These are phyloP conservation scores for Cinnamomum chago DNA, from an alignment of 164 flowering plant species.

Conservation along the genomic window DNA sequence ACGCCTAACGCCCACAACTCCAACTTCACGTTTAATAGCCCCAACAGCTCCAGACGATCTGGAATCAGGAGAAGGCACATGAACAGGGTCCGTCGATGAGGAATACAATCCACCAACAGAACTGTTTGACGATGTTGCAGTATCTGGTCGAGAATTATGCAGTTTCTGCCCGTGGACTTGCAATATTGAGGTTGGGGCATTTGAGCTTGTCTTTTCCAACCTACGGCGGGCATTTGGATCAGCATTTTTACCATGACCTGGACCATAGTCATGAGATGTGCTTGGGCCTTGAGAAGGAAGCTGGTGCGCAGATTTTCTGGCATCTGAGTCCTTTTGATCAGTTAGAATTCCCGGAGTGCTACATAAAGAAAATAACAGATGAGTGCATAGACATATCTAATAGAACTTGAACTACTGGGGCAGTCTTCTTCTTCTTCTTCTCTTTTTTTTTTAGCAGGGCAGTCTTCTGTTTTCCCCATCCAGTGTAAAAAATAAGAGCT, in stretches of 20 bases:
- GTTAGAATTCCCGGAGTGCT: slow-evolving; percentile 33
- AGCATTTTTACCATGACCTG: slow-evolving; percentile 31
- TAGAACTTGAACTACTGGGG: not conserved
- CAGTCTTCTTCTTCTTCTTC: not conserved
- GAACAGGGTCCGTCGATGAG: slow-evolving; percentile 90
- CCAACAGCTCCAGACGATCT: slow-evolving; percentile 71
- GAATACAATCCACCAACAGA: slow-evolving; percentile 81
- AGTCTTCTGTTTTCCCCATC: not conserved
- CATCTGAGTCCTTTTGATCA: slow-evolving; percentile 38
- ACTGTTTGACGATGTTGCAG: slow-evolving; percentile 42
- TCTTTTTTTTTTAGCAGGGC: no score
- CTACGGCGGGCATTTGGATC: slow-evolving; percentile 25
- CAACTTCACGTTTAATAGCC: slow-evolving; percentile 90
- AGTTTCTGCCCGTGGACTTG: slow-evolving; percentile 32
- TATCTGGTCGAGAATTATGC: slow-evolving; percentile 30
- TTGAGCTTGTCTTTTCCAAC: slow-evolving; percentile 30
- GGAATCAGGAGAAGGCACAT: slow-evolving; percentile 84
- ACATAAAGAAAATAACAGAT: slow-evolving; percentile 12
- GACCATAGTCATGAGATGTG: slow-evolving; percentile 28
- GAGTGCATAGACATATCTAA: not conserved
- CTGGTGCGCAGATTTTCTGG: slow-evolving; percentile 19
- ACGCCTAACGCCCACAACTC: slow-evolving; percentile 78
- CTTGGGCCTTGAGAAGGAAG: slow-evolving; percentile 32
- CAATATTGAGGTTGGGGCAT: slow-evolving; percentile 27
- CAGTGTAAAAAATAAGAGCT: not conserved